phyloP scores from a whole-genome alignment of 805 yeast species.

The Kazachstania kunashirensis region DNA sequence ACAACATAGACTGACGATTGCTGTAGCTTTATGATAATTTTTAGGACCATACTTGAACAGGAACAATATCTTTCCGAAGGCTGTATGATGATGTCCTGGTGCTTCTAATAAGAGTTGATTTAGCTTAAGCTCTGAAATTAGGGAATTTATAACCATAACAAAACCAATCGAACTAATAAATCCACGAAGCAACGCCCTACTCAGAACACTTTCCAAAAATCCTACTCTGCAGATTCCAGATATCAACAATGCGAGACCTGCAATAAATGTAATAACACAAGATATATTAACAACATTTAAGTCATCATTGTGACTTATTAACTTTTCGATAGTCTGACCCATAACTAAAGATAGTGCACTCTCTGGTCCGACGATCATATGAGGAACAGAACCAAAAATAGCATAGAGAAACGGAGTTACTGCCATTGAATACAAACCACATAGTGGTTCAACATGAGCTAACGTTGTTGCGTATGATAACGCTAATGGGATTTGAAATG shows the following conservation, averaged over 20 bases:
- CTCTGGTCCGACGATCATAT: slow-evolving; percentile 86
- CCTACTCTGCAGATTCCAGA: slow-evolving; percentile 82
- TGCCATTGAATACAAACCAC: slow-evolving; percentile 69
- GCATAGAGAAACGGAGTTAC: slow-evolving; percentile 73
- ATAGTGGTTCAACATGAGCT: slow-evolving; percentile 73
- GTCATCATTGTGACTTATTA: slow-evolving; percentile 34
- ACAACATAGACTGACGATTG: slow-evolving; percentile 46
- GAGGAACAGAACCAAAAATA: slow-evolving; percentile 76
- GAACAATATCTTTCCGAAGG: slow-evolving; percentile 58
- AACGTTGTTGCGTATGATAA: slow-evolving; percentile 64
- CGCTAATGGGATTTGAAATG: slow-evolving; percentile 84
- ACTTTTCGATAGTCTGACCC: slow-evolving; percentile 66
- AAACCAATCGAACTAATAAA: slow-evolving; percentile 80
- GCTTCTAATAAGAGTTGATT: slow-evolving; percentile 36
- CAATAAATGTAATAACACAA: slow-evolving; percentile 58
- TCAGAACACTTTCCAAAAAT: slow-evolving; percentile 68
- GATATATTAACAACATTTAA: slow-evolving; percentile 47
- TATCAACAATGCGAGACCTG: slow-evolving; percentile 63
- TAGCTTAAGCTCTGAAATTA: slow-evolving; percentile 65
- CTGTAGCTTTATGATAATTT: slow-evolving; percentile 48
- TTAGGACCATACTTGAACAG: slow-evolving; percentile 37
- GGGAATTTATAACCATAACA: slow-evolving; percentile 70
- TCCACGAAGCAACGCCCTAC: slow-evolving; percentile 69
- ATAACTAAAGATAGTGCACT: slow-evolving; percentile 77
- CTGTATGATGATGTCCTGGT: slow-evolving; percentile 53